A percentile compares a stretch with the other conserved stretches of the same genome.
phyloP scores from a whole-genome alignment of 176 grass and related monocot species.

The Canna indica region DNA sequence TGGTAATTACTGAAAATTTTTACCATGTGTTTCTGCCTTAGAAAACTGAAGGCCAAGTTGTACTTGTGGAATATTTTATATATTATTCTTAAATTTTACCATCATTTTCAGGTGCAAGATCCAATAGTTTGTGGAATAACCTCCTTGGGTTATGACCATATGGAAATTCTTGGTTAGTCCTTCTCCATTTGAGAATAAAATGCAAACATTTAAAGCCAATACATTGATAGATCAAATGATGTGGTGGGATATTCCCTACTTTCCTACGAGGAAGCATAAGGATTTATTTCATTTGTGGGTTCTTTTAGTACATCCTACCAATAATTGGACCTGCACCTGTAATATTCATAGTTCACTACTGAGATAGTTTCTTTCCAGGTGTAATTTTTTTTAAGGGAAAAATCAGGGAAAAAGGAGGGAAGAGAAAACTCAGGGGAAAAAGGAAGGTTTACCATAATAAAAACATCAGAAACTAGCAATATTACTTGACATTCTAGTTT shows the following conservation, averaged over 20 bases:
- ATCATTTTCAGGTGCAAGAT: conserved; percentile 51
- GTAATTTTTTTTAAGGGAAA: background rate
- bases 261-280: too few species aligned
- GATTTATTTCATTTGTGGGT: too few species aligned
- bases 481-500: background rate
- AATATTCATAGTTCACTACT: too few species aligned
- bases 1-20: conserved; percentile 31
- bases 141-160: conserved; percentile 82
- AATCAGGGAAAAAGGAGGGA: background rate
- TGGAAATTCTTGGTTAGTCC: conserved; percentile 89
- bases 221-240: background rate
- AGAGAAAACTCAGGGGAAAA: background rate
- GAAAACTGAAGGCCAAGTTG: background rate
- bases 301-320: too few species aligned
- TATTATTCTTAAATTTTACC: background rate
- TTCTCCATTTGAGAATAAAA: background rate
- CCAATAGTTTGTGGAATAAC: conserved; percentile 80
- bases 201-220: background rate
- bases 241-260: too few species aligned
- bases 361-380: too few species aligned
- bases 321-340: too few species aligned
- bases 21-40: background rate
- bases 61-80: background rate
- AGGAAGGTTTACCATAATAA: background rate
- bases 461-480: background rate